phyloP scores from a whole-genome alignment of 2,329 filamentous ascomycete genomes.

The Sporothrix mexicana region DNA sequence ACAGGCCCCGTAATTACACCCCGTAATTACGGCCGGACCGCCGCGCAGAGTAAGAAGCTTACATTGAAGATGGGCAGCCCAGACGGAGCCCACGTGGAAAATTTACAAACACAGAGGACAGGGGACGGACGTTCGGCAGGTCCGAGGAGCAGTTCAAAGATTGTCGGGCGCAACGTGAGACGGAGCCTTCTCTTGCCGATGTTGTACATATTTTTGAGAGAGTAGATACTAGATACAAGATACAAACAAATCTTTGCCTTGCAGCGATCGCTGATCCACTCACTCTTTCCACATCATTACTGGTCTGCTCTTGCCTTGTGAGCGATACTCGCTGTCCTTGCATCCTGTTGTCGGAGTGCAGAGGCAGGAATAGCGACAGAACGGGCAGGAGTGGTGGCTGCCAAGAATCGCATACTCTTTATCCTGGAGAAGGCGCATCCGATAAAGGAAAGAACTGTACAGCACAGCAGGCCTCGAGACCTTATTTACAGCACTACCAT shows the following conservation, averaged over 20 bases:
- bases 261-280: neutral
- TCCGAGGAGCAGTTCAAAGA: no score
- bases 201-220: neutral
- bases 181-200: constrained; percentile 5
- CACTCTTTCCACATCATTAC: neutral
- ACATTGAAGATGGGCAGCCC: neutral
- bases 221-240: no score
- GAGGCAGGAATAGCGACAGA: neutral
- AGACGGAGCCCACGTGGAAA: neutral
- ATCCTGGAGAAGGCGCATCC: constrained; percentile 16
- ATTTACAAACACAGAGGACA: neutral
- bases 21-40: neutral
- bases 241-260: neutral
- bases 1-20: constrained; percentile 5
- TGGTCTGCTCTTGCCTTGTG: neutral
- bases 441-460: constrained; percentile 6
- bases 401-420: constrained; percentile 9
- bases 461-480: neutral
- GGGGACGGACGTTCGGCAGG: no score
- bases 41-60: neutral
- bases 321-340: neutral
- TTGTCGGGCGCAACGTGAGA: neutral
- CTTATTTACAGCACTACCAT: neutral
- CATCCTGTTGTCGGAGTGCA: constrained; percentile 10
- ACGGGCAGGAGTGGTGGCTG: neutral